Percentiles rank a stretch among this genome's conserved stretches.
Evolutionary conservation across 202 grass and related monocot genomes (phyloP).

Genomic region (Brachypodium distachyon): DNA sequence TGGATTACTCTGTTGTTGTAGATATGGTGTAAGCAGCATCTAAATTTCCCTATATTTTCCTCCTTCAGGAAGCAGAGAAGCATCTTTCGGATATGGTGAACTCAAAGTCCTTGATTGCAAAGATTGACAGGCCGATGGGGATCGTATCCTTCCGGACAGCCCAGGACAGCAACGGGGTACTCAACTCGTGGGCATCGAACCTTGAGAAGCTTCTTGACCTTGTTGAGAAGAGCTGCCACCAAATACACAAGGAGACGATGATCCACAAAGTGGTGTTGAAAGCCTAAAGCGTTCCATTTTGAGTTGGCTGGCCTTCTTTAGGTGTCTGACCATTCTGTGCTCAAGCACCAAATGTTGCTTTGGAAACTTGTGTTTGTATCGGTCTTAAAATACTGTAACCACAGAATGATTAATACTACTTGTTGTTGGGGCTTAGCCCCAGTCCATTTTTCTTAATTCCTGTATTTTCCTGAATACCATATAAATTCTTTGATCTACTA

Average conservation of each 20-base stretch:
- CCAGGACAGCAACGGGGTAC: constrained; percentile 58
- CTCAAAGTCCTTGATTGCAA: constrained; percentile 74
- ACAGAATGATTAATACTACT: not conserved
- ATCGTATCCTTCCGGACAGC: constrained; percentile 61
- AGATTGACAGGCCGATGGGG: constrained; percentile 81
- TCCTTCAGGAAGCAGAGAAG: constrained; percentile 74
- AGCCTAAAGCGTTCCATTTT: constrained; percentile 33
- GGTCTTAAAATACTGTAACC: constrained; percentile 10
- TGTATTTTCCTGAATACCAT: constrained; percentile 1
- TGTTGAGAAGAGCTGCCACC: constrained; percentile 93
- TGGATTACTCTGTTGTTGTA: not conserved
- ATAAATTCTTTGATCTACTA: constrained; percentile 11
- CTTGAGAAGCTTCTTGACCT: constrained; percentile 95
- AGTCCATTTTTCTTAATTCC: not conserved
- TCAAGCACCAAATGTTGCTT: constrained; percentile 9
- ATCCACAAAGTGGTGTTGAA: constrained; percentile 81
- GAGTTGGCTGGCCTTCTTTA: not conserved
- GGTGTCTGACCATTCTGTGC: not conserved
- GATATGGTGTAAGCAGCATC: not conserved
- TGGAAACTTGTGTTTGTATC: not conserved
- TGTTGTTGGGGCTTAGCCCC: not conserved
- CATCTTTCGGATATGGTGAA: constrained; percentile 97
- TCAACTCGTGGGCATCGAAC: constrained; percentile 79
- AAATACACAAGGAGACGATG: constrained; percentile 98
- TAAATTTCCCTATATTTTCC: not conserved